phyloP scores from a whole-genome alignment of 495 filamentous ascomycete genomes.

The Penicillium cinerascens region DNA sequence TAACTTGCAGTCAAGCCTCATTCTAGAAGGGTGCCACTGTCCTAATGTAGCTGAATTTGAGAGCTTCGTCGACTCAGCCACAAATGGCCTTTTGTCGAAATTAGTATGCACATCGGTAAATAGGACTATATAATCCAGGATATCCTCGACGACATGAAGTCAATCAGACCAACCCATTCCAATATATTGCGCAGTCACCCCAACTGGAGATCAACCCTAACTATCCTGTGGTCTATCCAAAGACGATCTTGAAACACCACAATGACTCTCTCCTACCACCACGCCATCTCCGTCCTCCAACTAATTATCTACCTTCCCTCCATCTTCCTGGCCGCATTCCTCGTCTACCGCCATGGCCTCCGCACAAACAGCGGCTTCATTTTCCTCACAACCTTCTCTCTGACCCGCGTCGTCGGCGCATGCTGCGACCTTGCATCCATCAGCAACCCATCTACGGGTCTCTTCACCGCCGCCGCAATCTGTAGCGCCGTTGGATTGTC shows the following conservation, averaged over 20 bases:
- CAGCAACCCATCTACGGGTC: conserved; percentile 17
- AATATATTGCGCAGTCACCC: neutral
- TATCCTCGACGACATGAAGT: neutral
- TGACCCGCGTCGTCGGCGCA: conserved; percentile 35
- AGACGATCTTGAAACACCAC: neutral
- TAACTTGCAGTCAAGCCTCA: neutral
- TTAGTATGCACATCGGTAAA: conserved; percentile 1
- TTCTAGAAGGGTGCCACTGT: neutral
- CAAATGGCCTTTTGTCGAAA: neutral
- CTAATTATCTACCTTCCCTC: conserved; percentile 34
- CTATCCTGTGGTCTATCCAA: neutral
- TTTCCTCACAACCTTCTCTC: conserved; percentile 36
- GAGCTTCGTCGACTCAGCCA: conserved; percentile 3
- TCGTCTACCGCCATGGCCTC: conserved; percentile 39
- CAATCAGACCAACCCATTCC: neutral
- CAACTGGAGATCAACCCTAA: too few relatives aligned
- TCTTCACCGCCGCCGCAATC: conserved; percentile 24
- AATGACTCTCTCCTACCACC: conserved; percentile 26
- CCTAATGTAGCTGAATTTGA: neutral
- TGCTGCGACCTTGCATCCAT: conserved; percentile 38
- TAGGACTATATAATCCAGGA: conserved; percentile 2
- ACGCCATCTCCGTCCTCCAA: conserved; percentile 36
- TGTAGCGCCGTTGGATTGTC: conserved; percentile 30
- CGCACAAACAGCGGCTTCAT: conserved; percentile 30
- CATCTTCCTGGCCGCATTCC: conserved; percentile 29